Evolutionary conservation across 1,139 yeast genomes (phyloP).

Genomic region (Kluyveromyces sp.): DNA sequence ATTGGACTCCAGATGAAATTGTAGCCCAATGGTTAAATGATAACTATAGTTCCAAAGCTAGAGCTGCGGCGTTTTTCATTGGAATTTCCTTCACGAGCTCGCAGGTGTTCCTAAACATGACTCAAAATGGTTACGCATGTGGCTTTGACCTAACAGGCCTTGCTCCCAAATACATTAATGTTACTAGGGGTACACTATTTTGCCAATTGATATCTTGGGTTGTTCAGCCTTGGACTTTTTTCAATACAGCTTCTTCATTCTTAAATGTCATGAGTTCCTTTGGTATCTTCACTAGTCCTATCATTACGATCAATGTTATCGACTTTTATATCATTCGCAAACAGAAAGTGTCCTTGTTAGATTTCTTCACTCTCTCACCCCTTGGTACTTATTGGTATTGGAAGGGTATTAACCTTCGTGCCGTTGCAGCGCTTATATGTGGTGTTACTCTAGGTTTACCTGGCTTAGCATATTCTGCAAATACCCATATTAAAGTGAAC

Average conservation of each 20-base stretch:
- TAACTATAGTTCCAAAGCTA: slow-evolving; percentile 28
- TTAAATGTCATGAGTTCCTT: slow-evolving; percentile 32
- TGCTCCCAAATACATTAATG: slow-evolving; percentile 33
- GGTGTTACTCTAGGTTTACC: slow-evolving; percentile 26
- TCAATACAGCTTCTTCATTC: slow-evolving; percentile 32
- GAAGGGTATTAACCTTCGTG: slow-evolving; percentile 29
- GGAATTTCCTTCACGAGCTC: slow-evolving; percentile 32
- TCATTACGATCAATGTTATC: slow-evolving; percentile 29
- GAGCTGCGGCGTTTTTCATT: slow-evolving; percentile 36
- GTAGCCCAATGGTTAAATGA: slow-evolving; percentile 29
- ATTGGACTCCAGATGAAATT: slow-evolving; percentile 34
- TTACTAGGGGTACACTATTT: slow-evolving; percentile 33
- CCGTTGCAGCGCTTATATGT: slow-evolving; percentile 16
- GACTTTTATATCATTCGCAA: slow-evolving; percentile 30
- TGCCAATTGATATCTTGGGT: slow-evolving; percentile 33
- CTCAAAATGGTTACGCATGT: slow-evolving; percentile 36
- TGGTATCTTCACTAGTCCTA: slow-evolving; percentile 32
- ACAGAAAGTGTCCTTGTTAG: slow-evolving; percentile 25
- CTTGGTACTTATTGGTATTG: slow-evolving; percentile 30
- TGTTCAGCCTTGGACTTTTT: slow-evolving; percentile 36
- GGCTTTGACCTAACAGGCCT: slow-evolving; percentile 38
- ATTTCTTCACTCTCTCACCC: slow-evolving; percentile 24
- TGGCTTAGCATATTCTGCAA: slow-evolving; percentile 24
- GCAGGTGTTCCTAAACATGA: slow-evolving; percentile 31
- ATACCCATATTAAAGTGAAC: slow-evolving; percentile 14